Evolutionary conservation across 208 protist genomes (phyloP).

Genomic region (Crithidia sp.): DNA sequence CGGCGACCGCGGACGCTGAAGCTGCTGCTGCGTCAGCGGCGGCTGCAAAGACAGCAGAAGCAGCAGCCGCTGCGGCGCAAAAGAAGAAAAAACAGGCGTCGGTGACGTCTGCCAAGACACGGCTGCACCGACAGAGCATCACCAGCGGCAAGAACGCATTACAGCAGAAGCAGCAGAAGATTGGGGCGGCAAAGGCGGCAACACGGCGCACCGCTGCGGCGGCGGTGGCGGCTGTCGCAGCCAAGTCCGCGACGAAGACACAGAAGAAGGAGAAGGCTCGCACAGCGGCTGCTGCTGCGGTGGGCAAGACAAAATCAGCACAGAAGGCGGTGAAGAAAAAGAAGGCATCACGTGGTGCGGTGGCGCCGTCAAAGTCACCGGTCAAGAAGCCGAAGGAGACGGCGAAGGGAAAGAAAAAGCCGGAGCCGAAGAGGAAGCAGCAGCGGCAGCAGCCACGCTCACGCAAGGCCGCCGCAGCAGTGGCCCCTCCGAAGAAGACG

Average conservation of each 20-base stretch:
- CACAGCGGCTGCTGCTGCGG: neutral
- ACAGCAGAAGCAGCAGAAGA: neutral
- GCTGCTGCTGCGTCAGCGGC: constrained; percentile 22
- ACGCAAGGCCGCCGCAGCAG: too few species aligned
- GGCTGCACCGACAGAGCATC: constrained; percentile 9
- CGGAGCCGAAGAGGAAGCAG: neutral
- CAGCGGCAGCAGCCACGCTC: too few species aligned
- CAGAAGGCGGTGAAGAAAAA: constrained; percentile 15
- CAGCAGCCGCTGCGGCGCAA: neutral
- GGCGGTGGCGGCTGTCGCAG: neutral
- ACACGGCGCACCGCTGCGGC: neutral
- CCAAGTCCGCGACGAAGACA: neutral
- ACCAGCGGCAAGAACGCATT: neutral
- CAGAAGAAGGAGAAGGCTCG: neutral
- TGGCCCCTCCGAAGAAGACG: too few species aligned
- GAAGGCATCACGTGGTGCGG: constrained; percentile 6
- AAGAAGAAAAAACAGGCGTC: neutral
- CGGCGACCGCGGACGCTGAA: constrained; percentile 42
- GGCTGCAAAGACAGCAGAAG: too few species aligned
- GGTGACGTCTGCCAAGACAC: neutral
- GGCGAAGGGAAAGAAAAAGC: neutral
- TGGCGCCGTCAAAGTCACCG: constrained; percentile 17
- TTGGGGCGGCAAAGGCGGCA: neutral
- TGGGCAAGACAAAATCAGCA: too few species aligned
- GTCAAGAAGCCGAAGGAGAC: constrained; percentile 8